Percentiles rank a stretch among this genome's conserved stretches.
Conservation (phyloP, 2,329 filamentous ascomycete species). For the Botryotinia calthae region DNA sequence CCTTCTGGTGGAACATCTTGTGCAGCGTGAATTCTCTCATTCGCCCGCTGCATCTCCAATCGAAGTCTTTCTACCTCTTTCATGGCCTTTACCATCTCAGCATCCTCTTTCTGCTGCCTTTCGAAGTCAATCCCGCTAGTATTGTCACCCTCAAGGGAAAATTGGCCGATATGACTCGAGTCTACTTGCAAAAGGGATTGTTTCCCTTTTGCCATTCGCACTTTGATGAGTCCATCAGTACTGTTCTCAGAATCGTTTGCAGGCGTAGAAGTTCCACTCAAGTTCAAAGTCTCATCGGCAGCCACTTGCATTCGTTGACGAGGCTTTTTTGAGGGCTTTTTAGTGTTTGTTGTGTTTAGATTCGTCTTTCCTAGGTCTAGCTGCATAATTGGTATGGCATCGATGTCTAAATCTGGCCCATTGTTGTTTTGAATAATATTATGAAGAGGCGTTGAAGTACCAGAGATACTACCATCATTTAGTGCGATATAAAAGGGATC, state of each 20-base stretch:
- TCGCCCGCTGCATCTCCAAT: constrained; percentile 83
- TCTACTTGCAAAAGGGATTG: constrained; percentile 76
- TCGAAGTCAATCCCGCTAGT: constrained; percentile 55
- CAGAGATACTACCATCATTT: constrained; percentile 50
- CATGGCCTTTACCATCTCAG: constrained; percentile 85
- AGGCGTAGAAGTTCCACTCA: constrained; percentile 50
- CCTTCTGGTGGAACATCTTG: constrained; percentile 61
- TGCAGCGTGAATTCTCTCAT: constrained; percentile 70
- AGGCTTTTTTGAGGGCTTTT: constrained; percentile 43
- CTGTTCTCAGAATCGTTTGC: constrained; percentile 54
- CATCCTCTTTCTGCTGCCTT: constrained; percentile 70
- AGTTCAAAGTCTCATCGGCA: constrained; percentile 68
- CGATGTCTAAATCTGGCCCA: constrained; percentile 79
- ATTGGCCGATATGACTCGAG: constrained; percentile 72
- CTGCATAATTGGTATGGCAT: constrained; percentile 94
- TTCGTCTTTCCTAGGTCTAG: constrained; percentile 66
- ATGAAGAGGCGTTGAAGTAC: constrained; percentile 73
- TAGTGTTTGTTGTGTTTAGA: constrained; percentile 34
- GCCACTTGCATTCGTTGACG: constrained; percentile 65
- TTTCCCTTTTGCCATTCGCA: constrained; percentile 52
- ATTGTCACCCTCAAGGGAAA: constrained; percentile 62
- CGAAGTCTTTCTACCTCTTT: constrained; percentile 83
- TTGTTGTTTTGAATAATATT: constrained; percentile 71
- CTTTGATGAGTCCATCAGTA: constrained; percentile 48
- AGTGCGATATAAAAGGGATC: constrained; percentile 90